A percentile compares a stretch with the other conserved stretches of the same genome.
phyloP scores from a whole-genome alignment of 2,329 filamentous ascomycete species.

The Colletotrichum shisoi region DNA sequence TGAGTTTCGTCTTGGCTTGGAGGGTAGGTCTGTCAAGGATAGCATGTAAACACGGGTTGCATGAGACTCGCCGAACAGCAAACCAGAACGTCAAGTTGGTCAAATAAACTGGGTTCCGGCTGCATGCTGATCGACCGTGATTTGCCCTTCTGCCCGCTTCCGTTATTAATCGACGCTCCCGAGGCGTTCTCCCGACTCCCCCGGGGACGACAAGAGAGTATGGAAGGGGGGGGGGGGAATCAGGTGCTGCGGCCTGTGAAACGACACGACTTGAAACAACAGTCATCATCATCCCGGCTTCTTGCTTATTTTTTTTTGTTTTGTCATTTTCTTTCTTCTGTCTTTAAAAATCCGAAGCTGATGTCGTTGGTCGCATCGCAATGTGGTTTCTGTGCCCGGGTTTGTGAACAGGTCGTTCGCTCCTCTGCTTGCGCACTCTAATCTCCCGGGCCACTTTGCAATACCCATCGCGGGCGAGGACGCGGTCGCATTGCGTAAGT shows the following conservation, averaged over 20 bases:
- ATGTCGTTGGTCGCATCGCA: neutral
- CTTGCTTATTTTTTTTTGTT: too few relatives aligned
- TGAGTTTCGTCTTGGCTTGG: constrained; percentile 20
- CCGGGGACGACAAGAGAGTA: neutral
- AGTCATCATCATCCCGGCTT: neutral
- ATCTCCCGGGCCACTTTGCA: neutral
- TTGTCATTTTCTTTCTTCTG: too few relatives aligned
- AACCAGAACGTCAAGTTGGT: constrained; percentile 19
- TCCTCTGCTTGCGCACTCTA: neutral
- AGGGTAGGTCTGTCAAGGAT: constrained; percentile 4
- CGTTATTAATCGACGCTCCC: neutral
- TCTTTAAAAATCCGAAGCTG: neutral
- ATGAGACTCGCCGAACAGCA: constrained; percentile 5
- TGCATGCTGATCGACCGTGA: constrained; percentile 4
- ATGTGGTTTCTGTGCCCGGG: neutral
- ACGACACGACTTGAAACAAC: neutral
- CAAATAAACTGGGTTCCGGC: neutral
- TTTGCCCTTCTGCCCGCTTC: neutral
- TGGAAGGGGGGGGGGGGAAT: neutral
- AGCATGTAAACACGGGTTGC: neutral
- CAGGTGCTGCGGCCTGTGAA: neutral
- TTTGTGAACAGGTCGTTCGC: neutral
- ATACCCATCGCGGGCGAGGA: neutral
- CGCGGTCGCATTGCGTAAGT: constrained; percentile 6
- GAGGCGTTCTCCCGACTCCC: neutral